Conservation (phyloP, 345 rosid genomes). For the Syzygium oleosum region DNA sequence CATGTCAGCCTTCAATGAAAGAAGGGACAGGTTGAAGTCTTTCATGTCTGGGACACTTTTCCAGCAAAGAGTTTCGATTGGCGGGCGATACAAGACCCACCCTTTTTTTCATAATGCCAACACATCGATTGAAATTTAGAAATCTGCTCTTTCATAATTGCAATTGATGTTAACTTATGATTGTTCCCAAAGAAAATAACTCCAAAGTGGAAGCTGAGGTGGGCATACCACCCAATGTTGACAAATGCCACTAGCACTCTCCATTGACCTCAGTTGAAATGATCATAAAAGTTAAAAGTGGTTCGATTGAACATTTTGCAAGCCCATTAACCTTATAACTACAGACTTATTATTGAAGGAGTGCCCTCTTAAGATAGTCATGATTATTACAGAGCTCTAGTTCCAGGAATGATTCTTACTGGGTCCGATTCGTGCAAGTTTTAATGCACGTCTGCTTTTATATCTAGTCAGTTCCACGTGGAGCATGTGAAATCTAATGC, state of each 20-base stretch:
- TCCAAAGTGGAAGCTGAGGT: not conserved
- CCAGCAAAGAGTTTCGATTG: not conserved
- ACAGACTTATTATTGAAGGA: not conserved
- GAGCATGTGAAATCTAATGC: not conserved
- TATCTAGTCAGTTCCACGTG: not conserved
- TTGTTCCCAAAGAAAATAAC: not conserved
- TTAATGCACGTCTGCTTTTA: not conserved
- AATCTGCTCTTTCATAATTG: not conserved
- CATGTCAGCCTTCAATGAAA: not conserved
- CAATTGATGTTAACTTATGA: not conserved
- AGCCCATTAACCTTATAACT: not conserved
- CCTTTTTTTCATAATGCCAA: not conserved
- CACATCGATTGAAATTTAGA: not conserved
- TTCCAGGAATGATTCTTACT: not conserved
- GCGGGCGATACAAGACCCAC: not conserved
- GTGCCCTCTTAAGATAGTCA: not conserved
- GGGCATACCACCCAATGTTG: not conserved
- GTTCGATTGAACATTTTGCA: not conserved
- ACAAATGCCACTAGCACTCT: not conserved
- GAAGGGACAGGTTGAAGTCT: not conserved
- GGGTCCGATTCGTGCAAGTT: not conserved
- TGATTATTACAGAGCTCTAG: not conserved
- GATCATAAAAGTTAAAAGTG: not conserved
- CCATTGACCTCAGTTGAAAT: not conserved
- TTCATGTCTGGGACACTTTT: not conserved